These are phyloP conservation scores for Metschnikowia santaceciliae DNA, from an alignment of 805 yeast genomes.

Conservation along the genomic window DNA sequence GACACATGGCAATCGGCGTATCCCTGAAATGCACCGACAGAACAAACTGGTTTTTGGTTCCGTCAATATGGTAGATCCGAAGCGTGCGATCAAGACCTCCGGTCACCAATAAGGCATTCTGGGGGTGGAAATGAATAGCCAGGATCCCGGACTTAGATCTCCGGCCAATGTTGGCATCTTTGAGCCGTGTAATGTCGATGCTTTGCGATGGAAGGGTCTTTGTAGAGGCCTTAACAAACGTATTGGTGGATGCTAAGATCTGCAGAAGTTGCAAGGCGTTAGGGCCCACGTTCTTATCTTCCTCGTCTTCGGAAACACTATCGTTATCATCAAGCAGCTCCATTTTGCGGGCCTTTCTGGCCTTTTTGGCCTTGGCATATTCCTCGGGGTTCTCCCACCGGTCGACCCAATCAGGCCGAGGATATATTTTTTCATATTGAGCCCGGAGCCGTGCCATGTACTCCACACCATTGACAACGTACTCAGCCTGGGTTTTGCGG, in stretches of 20 bases:
- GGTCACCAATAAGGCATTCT: slow-evolving; percentile 76
- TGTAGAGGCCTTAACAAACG: slow-evolving; percentile 41
- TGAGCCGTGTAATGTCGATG: slow-evolving; percentile 74
- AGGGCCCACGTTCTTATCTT: slow-evolving; percentile 17
- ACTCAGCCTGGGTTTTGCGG: slow-evolving; percentile 56
- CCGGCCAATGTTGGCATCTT: slow-evolving; percentile 76
- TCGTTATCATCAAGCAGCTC: slow-evolving; percentile 5
- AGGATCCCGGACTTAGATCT: slow-evolving; percentile 80
- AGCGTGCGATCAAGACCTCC: slow-evolving; percentile 92
- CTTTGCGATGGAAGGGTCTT: slow-evolving; percentile 64
- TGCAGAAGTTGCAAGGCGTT: slow-evolving; percentile 30
- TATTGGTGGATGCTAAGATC: slow-evolving; percentile 29
- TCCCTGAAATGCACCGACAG: slow-evolving; percentile 76
- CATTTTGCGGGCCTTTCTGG: neutral
- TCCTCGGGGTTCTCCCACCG: slow-evolving; percentile 15
- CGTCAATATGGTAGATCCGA: slow-evolving; percentile 86
- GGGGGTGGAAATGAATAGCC: slow-evolving; percentile 77
- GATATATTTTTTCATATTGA: slow-evolving; percentile 71
- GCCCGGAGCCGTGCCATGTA: slow-evolving; percentile 63
- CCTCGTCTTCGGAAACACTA: slow-evolving; percentile 22
- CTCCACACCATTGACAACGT: slow-evolving; percentile 51
- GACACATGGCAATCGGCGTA: slow-evolving; percentile 76
- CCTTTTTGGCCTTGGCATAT: neutral
- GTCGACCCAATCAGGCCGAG: slow-evolving; percentile 79
- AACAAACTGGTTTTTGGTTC: slow-evolving; percentile 74